Percentiles rank a stretch among this genome's conserved stretches.
Conservation (phyloP, 345 rosid species). For the Populus deltoides region DNA sequence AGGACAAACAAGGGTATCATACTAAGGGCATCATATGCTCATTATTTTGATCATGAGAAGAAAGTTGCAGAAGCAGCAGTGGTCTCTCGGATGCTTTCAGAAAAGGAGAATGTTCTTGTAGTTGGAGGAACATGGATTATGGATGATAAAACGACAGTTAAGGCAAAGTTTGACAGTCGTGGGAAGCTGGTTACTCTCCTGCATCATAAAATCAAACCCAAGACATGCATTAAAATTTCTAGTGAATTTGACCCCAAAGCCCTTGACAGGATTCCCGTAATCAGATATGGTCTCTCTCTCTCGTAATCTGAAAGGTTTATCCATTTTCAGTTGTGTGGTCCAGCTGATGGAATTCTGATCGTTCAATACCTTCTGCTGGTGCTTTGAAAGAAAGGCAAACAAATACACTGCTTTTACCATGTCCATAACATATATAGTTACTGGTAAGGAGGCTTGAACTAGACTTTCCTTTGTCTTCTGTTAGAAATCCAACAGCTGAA, state of each 20-base stretch:
- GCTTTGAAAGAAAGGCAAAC: not conserved
- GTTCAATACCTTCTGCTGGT: not conserved
- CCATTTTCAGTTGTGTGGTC: not conserved
- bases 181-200: not conserved
- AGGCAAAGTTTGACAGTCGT: not conserved
- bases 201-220: not conserved
- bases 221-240: not conserved
- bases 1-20: not conserved
- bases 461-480: too few relatives aligned
- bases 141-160: not conserved
- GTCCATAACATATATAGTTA: not conserved
- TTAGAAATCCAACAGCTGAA: too few relatives aligned
- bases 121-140: not conserved
- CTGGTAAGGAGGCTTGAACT: not conserved
- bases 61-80: not conserved
- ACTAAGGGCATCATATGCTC: not conserved
- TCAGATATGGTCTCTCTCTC: not conserved
- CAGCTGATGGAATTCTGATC: not conserved
- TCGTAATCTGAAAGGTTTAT: not conserved
- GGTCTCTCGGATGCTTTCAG: not conserved
- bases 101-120: not conserved
- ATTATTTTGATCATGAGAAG: not conserved
- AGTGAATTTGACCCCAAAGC: not conserved
- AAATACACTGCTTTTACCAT: not conserved
- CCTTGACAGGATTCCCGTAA: not conserved